Base-by-base conservation (phyloP, 176 grass and related monocot genomes). In the Zoysia japonica region DNA sequence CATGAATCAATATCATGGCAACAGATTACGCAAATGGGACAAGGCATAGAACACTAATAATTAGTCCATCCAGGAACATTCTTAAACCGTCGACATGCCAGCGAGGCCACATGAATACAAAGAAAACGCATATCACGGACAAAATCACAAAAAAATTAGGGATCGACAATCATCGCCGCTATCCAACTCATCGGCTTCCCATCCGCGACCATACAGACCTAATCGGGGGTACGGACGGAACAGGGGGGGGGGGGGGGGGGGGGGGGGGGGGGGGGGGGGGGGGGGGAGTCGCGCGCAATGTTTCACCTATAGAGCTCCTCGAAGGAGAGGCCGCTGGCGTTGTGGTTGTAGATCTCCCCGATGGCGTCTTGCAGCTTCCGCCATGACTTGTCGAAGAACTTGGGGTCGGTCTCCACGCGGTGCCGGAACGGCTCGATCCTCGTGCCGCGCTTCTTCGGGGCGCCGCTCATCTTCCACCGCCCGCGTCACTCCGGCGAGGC, bases 261-360 rank as follows among this genome's bases (percentile, higher is more conserved):
- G 3, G 70, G 9, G 2, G 10, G 0, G 16, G 0, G n/a, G 35
- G 10, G 50, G 38, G 2, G 16, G 6, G 11, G 3, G 3, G 70
- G 9, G 2, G 10, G 0, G 16, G 0, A 12, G 47, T 13, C 40
- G 66, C 46, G 74, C 8, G 70, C 56, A 63, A 72, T 48, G 61
- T 68, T 68, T 87, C 82, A 94, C 94, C 91, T 92, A 68, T 94
- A 92, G 37, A 94, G 91, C 87, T 97, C 91, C 88, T 97, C 94
- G 74, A 97, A 97, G 85, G 89, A 92, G 77, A 97, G 91, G 68
- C 89, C 88, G 20, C 89, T 93, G 36, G 94, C 87, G 94, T 97
- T 97, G 81, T 93, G 91, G 75, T 97, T 97, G 84, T 97, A 97
- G 82, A 97, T 97, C 91, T 93, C 94, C 74, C 90, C 74, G 82